Conservation (phyloP, 352 stramenopile species). For the Pythium aphanidermatum region DNA sequence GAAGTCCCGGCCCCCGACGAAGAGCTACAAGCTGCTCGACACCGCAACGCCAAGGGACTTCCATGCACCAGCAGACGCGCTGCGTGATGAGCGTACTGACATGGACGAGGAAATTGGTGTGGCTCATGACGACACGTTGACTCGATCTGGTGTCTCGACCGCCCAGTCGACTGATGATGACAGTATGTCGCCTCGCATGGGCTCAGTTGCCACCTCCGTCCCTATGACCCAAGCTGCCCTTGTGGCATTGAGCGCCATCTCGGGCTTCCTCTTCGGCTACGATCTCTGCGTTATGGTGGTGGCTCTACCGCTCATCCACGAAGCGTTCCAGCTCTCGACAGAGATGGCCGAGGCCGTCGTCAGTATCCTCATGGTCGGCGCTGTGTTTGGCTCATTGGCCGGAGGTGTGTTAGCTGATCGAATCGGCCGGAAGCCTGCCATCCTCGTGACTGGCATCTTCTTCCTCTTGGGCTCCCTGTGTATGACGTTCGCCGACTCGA, state of each 20-base stretch:
- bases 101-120: too few relatives aligned
- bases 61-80: too few relatives aligned
- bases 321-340: slow-evolving; percentile 51
- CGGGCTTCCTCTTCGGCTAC: slow-evolving; percentile 70
- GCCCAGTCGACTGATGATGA: too few relatives aligned
- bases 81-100: too few relatives aligned
- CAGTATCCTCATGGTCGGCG: slow-evolving; percentile 63
- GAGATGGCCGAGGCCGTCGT: slow-evolving; percentile 44
- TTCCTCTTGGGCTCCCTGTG: slow-evolving; percentile 55
- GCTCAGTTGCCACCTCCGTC: too few relatives aligned
- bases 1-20: too few relatives aligned
- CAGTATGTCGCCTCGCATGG: too few relatives aligned
- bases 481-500: slow-evolving; percentile 56
- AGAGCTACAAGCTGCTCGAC: too few relatives aligned
- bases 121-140: too few relatives aligned
- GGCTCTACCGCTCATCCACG: slow-evolving; percentile 55
- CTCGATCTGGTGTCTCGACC: too few relatives aligned
- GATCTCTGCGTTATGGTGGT: slow-evolving; percentile 76
- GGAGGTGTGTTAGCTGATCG: slow-evolving; percentile 52
- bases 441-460: slow-evolving; percentile 50
- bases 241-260: slow-evolving; percentile 56
- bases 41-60: too few relatives aligned
- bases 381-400: slow-evolving; percentile 50
- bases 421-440: slow-evolving; percentile 55
- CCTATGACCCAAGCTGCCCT: slow-evolving; percentile 49